Conservation (phyloP, 2,329 filamentous ascomycete genomes). For the Fusarium sp. region DNA sequence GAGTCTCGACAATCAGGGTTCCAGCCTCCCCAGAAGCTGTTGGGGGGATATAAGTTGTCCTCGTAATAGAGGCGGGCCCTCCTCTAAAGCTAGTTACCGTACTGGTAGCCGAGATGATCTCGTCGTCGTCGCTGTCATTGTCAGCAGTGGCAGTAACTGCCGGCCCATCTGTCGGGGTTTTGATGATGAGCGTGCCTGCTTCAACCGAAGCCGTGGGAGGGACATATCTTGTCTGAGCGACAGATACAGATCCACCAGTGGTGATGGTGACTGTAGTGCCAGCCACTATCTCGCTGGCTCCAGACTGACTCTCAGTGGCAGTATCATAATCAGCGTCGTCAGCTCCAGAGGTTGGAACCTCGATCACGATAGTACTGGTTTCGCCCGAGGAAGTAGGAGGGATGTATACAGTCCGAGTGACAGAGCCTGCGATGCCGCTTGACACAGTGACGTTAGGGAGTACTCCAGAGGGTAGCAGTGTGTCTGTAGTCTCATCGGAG, state of each 20-base stretch:
- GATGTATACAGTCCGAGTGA: constrained; percentile 3
- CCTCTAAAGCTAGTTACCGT: constrained; percentile 2
- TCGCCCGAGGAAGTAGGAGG: constrained; percentile 8
- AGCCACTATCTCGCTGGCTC: no score
- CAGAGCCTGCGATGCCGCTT: constrained; percentile 2
- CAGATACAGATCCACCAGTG: no score
- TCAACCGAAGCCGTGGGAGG: constrained; percentile 1
- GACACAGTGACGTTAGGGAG: not conserved
- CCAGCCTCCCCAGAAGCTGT: constrained; percentile 1
- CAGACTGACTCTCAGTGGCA: no score
- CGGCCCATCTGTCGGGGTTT: not conserved
- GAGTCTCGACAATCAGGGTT: constrained; percentile 5
- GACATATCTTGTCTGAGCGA: no score
- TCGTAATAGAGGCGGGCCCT: not conserved
- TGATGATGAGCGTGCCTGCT: constrained; percentile 9
- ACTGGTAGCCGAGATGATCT: not conserved
- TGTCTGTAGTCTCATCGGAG: not conserved
- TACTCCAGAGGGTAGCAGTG: not conserved
- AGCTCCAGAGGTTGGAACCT: not conserved
- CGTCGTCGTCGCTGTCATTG: not conserved
- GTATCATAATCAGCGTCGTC: not conserved
- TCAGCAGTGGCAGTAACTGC: not conserved
- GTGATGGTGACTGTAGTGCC: no score
- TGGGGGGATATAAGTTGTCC: constrained; percentile 1
- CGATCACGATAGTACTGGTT: constrained; percentile 16